phyloP scores from a whole-genome alignment of 2,329 filamentous ascomycete genomes.

The Ceratocystis harringtonii region DNA sequence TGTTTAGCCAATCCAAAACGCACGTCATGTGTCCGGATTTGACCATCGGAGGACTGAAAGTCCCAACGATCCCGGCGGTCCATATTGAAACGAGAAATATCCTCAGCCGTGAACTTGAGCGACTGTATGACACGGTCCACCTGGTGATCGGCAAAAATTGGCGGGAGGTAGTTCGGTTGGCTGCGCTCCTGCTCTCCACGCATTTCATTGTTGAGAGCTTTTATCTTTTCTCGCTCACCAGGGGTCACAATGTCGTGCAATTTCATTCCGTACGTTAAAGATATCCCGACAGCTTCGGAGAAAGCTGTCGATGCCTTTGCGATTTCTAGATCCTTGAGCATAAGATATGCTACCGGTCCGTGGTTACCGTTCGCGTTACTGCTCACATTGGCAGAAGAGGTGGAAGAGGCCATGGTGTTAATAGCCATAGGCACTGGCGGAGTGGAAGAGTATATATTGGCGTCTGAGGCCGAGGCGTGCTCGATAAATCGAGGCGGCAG shows the following conservation, averaged over 20 bases:
- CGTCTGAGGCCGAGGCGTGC: constrained; percentile 33
- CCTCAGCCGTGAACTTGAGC: constrained; percentile 39
- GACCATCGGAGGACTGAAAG: constrained; percentile 38
- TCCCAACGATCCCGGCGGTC: constrained; percentile 41
- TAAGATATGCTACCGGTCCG: constrained; percentile 44
- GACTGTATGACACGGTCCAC: constrained; percentile 40
- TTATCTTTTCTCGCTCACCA: constrained; percentile 38
- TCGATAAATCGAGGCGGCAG: constrained; percentile 36
- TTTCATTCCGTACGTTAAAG: constrained; percentile 33
- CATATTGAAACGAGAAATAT: constrained; percentile 36
- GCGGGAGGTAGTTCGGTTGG: constrained; percentile 48
- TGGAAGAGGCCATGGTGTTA: too few species aligned
- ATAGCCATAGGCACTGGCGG: background rate
- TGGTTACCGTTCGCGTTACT: constrained; percentile 23
- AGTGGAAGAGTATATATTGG: constrained; percentile 30
- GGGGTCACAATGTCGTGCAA: constrained; percentile 39
- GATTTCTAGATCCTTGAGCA: constrained; percentile 39
- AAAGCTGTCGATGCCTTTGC: constrained; percentile 42
- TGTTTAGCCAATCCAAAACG: constrained; percentile 44
- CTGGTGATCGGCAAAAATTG: constrained; percentile 42
- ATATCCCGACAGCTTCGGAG: constrained; percentile 37
- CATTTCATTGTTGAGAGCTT: constrained; percentile 36
- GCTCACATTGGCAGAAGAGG: constrained; percentile 19
- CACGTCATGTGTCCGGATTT: constrained; percentile 34
- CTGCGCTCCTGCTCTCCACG: constrained; percentile 42